Base-by-base conservation (phyloP, 306 rosid genomes). In the Begonia loranthoides region DNA sequence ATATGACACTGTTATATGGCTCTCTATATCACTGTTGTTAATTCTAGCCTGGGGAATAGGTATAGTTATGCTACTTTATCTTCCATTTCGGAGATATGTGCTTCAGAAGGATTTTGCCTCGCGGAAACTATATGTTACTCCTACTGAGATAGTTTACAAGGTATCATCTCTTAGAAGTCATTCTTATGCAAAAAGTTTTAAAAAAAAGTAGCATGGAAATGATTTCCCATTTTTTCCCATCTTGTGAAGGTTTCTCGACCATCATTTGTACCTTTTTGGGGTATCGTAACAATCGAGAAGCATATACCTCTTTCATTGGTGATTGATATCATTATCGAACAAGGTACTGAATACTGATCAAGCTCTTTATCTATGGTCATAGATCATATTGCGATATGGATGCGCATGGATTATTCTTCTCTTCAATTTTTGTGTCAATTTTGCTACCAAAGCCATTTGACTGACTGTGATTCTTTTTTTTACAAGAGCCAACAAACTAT, bases 1-100 rank as follows among this genome's bases (percentile, higher is more conserved):
- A 70, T 90, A 90, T 52, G 97, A 90, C 59, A 82, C 80, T 2
- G 56, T 85, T 64, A 78, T 90, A 64, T 85, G 90, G 95, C 70
- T 90, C 58, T 74, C 83, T 58, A 83, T 90, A 64, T 90, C 97
- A 19, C 55, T 85, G 4, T 70, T 90, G 63, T 81, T 90, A 61
- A 78, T 82, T 54, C 73, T 82, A 64, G 97, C 95, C 58, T 90
- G 97, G 97, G 95, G 97, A 57, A 46, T 76, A 63, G 97, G 97
- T 28, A 58, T 89, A 63, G 53, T 89, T 51, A 79, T 89, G 95
- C 75, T 89, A 62, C 74, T 89, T 45, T 89, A 85, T 78, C 81
- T 89, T 24, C 97, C 97, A 56, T 24, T 79, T 49, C 64, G 68
- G 66, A 79, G 89, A 76, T 77, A 76, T 45, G 78, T 84, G 57